phyloP scores from a whole-genome alignment of 768 basidiomycete genomes.

The Phaeolepiota aurea region DNA sequence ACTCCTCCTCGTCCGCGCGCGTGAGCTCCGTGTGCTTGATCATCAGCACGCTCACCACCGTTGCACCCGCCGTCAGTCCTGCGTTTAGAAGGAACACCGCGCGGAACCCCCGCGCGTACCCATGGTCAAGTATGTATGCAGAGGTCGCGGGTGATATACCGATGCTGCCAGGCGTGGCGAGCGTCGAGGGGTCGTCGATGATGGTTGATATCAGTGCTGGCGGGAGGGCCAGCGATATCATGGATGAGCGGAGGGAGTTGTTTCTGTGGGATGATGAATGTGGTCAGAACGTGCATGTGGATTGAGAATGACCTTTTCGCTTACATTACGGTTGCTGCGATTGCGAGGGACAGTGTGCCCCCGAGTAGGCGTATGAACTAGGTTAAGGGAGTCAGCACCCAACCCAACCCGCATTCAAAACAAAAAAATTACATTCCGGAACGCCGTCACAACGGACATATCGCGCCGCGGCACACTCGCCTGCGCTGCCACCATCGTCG shows the following conservation, averaged over 20 bases:
- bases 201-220: constrained; percentile 29
- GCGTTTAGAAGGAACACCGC: constrained; percentile 56
- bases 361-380: constrained; percentile 66
- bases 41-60: constrained; percentile 47
- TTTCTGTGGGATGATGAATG: constrained; percentile 22
- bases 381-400: constrained; percentile 3
- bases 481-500: constrained; percentile 65
- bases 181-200: constrained; percentile 37
- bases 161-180: constrained; percentile 20
- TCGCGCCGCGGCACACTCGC: constrained; percentile 62
- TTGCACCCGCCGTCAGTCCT: constrained; percentile 42
- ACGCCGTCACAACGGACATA: constrained; percentile 71
- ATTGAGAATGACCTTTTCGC: constrained; percentile 7
- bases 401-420: neutral
- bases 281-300: neutral
- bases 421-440: constrained; percentile 39
- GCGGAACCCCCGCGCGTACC: constrained; percentile 50
- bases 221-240: constrained; percentile 28
- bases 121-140: constrained; percentile 32
- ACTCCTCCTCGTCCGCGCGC: constrained; percentile 43
- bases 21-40: constrained; percentile 56
- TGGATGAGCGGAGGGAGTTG: constrained; percentile 36
- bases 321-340: constrained; percentile 52
- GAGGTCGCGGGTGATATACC: constrained; percentile 30
- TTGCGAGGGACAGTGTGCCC: constrained; percentile 58